A percentile compares a stretch with the other conserved stretches of the same genome.
phyloP scores from a whole-genome alignment of 331 rosid genomes.

The Erythrophleum ivorense region DNA sequence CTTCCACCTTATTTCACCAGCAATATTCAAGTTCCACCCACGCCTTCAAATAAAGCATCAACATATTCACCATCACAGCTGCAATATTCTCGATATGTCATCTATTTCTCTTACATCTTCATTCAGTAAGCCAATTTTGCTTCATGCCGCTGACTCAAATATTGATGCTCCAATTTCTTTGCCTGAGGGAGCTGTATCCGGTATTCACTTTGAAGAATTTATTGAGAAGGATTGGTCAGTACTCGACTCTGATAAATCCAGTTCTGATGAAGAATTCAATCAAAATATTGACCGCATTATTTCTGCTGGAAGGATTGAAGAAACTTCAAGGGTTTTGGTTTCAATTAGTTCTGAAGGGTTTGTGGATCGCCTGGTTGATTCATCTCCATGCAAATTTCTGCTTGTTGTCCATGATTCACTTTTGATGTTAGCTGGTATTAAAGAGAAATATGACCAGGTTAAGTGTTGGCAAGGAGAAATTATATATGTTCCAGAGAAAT shows the following conservation, averaged over 20 bases:
- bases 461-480: conserved; percentile 97
- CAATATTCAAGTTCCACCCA: conserved; percentile 41
- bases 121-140: conserved; percentile 10
- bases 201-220: conserved; percentile 61
- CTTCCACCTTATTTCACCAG: conserved; percentile 40
- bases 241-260: conserved; percentile 58
- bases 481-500: conserved; percentile 68
- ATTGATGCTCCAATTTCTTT: conserved; percentile 51
- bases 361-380: conserved; percentile 66
- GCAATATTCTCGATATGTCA: neutral
- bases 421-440: conserved; percentile 61
- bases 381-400: conserved; percentile 48
- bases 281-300: conserved; percentile 55
- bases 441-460: conserved; percentile 78
- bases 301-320: conserved; percentile 65
- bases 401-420: conserved; percentile 65
- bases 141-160: conserved; percentile 38
- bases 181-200: conserved; percentile 59
- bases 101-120: conserved; percentile 40
- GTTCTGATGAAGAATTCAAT: conserved; percentile 37
- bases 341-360: conserved; percentile 77
- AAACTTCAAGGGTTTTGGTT: conserved; percentile 72
- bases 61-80: neutral
- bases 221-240: conserved; percentile 84
- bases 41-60: conserved; percentile 44